Evolutionary conservation across 2,329 filamentous ascomycete species (phyloP).

Genomic region (Penicillium sclerotiorum): DNA sequence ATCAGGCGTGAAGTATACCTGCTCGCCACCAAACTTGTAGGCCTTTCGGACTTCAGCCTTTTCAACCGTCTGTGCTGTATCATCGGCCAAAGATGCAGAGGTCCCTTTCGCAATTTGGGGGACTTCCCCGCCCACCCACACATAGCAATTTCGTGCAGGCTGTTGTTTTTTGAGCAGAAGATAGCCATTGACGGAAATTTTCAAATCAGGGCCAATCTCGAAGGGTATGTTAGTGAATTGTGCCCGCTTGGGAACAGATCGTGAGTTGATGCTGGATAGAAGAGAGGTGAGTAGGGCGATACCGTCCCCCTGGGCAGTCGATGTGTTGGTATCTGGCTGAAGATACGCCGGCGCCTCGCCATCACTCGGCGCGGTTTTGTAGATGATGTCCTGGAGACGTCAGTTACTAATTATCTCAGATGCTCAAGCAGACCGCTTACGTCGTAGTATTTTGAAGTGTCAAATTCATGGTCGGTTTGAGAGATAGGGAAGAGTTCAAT

Average conservation of each 20-base stretch:
- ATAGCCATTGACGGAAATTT: conserved; percentile 91
- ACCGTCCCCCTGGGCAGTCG: conserved; percentile 71
- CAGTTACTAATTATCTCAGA: conserved; percentile 14
- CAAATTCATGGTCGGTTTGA: conserved; percentile 69
- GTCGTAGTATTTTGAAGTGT: conserved; percentile 87
- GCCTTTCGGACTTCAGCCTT: conserved; percentile 84
- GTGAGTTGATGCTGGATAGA: conserved; percentile 86
- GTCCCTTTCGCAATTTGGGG: conserved; percentile 76
- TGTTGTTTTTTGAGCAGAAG: conserved; percentile 83
- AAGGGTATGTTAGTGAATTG: conserved; percentile 85
- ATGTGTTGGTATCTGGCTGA: conserved; percentile 54
- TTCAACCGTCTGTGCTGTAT: conserved; percentile 74
- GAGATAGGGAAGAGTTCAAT: conserved; percentile 95
- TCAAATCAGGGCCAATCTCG: conserved; percentile 80
- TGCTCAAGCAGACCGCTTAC: conserved; percentile 51
- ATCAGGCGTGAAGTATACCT: conserved; percentile 80
- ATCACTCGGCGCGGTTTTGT: conserved; percentile 70
- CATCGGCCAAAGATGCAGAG: conserved; percentile 75
- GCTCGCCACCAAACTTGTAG: conserved; percentile 93
- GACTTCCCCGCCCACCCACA: conserved; percentile 85
- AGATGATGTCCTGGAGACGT: conserved; percentile 75
- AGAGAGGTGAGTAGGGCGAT: conserved; percentile 78
- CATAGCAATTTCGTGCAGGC: conserved; percentile 78
- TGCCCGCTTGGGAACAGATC: conserved; percentile 80
- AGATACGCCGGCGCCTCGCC: conserved; percentile 66